Evolutionary conservation across 140 eudicot species (phyloP), one percentile per base, ranked within the genome.

Genomic region (Senecio squalidus): DNA sequence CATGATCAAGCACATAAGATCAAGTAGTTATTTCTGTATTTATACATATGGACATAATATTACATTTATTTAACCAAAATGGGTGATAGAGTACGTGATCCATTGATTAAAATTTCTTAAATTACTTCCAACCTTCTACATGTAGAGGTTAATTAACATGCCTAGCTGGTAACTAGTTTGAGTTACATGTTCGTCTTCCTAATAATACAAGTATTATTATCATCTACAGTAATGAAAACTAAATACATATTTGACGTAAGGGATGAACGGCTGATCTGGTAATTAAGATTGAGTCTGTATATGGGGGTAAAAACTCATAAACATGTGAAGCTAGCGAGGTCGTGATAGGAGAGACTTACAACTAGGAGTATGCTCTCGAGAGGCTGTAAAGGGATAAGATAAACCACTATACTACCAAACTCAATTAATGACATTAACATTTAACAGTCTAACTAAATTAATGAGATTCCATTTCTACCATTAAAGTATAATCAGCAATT

Each of bases 391-490:
- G 39, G 56, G 62, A 60, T 49, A 60, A 68, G 25, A 22, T 40
- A 69, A 69, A 18, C 61, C 68, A 60, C 49, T 36, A 54, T 48
- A 39, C 65, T 56, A 58, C 15, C 63, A 70, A 60, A n/a, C n/a
- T n/a, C n/a, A n/a, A n/a, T 11, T 39, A 3, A 40, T n/a, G 47
- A 9, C 18, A 40, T 40, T n/a, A 40, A 40, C 47, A 40, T 40
- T 2, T 38, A 38, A 38, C 44, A 9, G 3, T 13, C 14, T n/a
- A n/a, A 36, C 5, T 13, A 15, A 4, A 40, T 3, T 39, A 38
- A 40, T 40, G 47, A n/a, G 23, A 11, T n/a, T n/a, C n/a, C n/a
- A n/a, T n/a, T n/a, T n/a, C n/a, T n/a, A n/a, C n/a, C n/a, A n/a
- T n/a, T n/a, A n/a, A n/a, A n/a, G n/a, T n/a, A n/a, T n/a, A n/a